Percentiles rank a stretch among this genome's conserved stretches.
Evolutionary conservation across 257 asterid species (phyloP).

Genomic region (Osmanthus fragrans): DNA sequence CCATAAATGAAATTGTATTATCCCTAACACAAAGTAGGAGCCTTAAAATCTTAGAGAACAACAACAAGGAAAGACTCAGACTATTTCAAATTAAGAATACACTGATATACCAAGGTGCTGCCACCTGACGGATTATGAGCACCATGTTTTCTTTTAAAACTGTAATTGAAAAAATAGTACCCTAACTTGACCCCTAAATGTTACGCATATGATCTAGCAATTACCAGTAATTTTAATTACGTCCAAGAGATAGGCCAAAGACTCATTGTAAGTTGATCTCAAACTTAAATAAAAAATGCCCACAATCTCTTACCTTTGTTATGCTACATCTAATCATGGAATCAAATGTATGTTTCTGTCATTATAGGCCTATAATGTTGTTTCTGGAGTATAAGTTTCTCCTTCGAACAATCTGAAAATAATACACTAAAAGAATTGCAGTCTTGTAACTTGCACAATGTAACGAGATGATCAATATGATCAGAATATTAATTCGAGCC

Average conservation of each 20-base stretch:
- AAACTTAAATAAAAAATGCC: background rate
- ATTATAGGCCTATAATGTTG: background rate
- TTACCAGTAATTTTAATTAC: background rate
- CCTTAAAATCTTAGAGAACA: background rate
- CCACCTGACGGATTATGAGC: background rate
- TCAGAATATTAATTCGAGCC: too few species aligned
- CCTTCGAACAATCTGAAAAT: too few species aligned
- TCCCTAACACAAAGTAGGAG: background rate
- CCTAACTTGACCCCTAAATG: background rate
- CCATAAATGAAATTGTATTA: background rate
- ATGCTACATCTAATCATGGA: background rate
- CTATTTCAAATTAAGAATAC: too few species aligned
- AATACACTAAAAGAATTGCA: too few species aligned
- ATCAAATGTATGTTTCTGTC: too few species aligned
- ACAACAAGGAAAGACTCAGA: background rate
- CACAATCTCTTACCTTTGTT: background rate
- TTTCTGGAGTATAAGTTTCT: too few species aligned
- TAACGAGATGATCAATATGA: too few species aligned
- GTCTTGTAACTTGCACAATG: too few species aligned
- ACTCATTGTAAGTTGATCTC: background rate
- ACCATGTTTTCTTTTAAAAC: too few species aligned
- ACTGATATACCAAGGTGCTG: background rate
- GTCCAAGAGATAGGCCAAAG: background rate
- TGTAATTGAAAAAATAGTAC: too few species aligned
- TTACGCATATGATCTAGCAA: background rate